Conservation (phyloP, 2,329 filamentous ascomycete genomes). For the Colletotrichum kahawae region DNA sequence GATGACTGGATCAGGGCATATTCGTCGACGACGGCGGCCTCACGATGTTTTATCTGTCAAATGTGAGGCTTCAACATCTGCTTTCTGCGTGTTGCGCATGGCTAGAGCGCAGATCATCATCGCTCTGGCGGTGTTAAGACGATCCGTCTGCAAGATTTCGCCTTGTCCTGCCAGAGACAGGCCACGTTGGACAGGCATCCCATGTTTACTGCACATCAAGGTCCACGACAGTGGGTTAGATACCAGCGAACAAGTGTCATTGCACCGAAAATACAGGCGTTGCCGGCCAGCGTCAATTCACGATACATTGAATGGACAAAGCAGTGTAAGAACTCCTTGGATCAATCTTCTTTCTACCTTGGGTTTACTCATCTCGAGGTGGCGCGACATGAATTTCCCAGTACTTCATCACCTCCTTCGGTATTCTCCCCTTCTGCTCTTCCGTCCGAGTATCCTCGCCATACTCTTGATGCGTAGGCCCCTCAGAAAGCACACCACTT, state of each 20-base stretch:
- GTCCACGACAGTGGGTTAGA: not conserved
- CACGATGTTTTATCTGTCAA: not conserved
- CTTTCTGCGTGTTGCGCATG: not conserved
- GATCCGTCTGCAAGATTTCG: not conserved
- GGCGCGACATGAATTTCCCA: conserved; percentile 47
- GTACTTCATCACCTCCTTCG: conserved; percentile 36
- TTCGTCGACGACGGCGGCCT: not conserved
- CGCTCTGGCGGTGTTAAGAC: not conserved
- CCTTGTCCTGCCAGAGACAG: not conserved
- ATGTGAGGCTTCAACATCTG: not conserved
- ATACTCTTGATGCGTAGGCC: conserved; percentile 47
- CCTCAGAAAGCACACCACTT: conserved; percentile 53
- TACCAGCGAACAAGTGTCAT: not conserved
- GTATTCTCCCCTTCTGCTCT: conserved; percentile 34
- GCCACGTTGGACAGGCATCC: not conserved
- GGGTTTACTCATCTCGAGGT: not conserved
- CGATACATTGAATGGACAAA: not conserved
- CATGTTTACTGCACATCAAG: not conserved
- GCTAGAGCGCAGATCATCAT: not conserved
- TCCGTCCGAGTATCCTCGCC: conserved; percentile 42
- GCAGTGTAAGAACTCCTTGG: too few relatives aligned
- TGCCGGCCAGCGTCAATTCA: not conserved
- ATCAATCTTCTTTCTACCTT: not conserved
- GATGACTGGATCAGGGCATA: not conserved
- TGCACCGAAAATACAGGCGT: not conserved